Conservation (phyloP, 257 asterid genomes). For the Solanum chiquidenum region DNA sequence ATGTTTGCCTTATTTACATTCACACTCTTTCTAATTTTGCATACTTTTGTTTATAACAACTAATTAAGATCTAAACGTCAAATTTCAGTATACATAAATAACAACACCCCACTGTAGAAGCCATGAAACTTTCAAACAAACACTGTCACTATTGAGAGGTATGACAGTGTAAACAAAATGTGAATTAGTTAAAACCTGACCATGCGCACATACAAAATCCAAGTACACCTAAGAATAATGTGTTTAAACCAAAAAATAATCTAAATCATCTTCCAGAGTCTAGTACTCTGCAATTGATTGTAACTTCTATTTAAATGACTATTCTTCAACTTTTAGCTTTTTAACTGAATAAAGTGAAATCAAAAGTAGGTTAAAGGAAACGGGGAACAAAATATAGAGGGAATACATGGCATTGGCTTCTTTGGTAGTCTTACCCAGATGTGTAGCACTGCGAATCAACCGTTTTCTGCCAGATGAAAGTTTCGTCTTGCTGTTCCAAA, state of each 20-base stretch:
- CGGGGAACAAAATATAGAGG: background rate
- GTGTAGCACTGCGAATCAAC: conserved; percentile 57
- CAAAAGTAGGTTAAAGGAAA: background rate
- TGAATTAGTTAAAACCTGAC: background rate
- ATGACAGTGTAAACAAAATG: background rate
- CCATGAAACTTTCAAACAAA: background rate
- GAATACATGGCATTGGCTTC: background rate
- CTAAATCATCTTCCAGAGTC: background rate
- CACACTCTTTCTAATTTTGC: background rate
- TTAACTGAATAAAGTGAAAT: background rate
- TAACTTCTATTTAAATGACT: background rate
- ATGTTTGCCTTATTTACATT: background rate
- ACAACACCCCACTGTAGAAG: background rate
- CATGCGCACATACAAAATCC: background rate
- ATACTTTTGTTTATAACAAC: background rate
- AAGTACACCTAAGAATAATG: background rate
- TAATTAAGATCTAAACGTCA: background rate
- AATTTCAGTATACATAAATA: background rate
- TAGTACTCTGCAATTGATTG: background rate
- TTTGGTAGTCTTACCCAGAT: conserved; percentile 51
- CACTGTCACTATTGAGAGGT: background rate
- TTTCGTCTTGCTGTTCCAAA: conserved; percentile 71
- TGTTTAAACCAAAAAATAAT: background rate
- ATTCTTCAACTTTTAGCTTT: background rate
- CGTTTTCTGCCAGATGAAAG: conserved; percentile 82